Evolutionary conservation across 805 yeast species (phyloP), one percentile per base, ranked within the genome.

Genomic region (Metschnikowia vanudenii): DNA sequence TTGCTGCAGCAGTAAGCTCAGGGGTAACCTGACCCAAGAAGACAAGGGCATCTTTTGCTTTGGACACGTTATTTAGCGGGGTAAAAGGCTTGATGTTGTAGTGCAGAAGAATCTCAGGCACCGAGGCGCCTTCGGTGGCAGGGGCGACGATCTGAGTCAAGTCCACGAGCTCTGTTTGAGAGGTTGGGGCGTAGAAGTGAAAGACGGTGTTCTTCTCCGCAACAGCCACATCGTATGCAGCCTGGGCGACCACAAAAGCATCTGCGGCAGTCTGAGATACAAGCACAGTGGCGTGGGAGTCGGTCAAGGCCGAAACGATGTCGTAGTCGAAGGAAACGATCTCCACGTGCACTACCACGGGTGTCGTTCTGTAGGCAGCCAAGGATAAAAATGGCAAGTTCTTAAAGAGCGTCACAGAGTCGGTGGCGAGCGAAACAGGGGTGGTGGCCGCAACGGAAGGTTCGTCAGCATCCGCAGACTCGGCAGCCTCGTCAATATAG

Each of bases 271-370:
- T 67, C 57, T 79, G 82, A n/a, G 96, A 87, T 45, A 90, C 76
- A 52, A 91, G 64, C 19, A 85, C 72, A 6, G 81, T 76, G 55
- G 74, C 77, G 13, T 81, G 81, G 34, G 85, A 70, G 62, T 88
- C 92, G 60, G 91, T 82, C 55, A 86, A 71, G 7, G 88, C 77
- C n/a, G 92, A 72, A 22, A 88, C 77, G 13, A 79, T 69, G 22
- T 86, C 80, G 65, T 74, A 88, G 62, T 90, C 96, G 51, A 75
- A 74, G 44, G 73, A 63, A n/a, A 72, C 50, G 41, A 85, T 62
- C 49, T 80, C 78, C 31, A 82, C 81, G 58, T 83, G 86, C 44
- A 85, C 64, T n/a, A 85, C 83, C 22, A 79, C 73, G 1, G 79
- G 68, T 16, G 60, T 51, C 24, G 64, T 55, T 49, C 64, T 62